Conservation (phyloP, 1,284 basidiomycete species). For the Fomitopsis betulina region DNA sequence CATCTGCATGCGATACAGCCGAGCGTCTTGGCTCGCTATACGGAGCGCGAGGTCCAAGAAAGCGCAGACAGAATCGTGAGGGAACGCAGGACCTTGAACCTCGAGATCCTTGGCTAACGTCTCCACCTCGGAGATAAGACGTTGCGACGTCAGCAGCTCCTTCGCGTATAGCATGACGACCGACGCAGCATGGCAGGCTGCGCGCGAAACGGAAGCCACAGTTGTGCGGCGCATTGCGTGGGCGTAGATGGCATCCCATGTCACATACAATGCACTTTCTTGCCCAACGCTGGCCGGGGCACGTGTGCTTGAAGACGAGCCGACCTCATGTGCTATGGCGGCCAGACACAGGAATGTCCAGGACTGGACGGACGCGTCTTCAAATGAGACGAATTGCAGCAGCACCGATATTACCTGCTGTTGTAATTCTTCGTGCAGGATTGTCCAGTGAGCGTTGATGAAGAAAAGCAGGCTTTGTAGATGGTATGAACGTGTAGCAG, state of each 20-base stretch:
- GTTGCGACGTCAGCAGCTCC: slow-evolving; percentile 47
- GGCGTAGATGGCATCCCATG: slow-evolving; percentile 80
- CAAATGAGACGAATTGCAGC: slow-evolving; percentile 56
- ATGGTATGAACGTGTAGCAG: slow-evolving; percentile 43
- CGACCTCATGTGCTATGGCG: slow-evolving; percentile 54
- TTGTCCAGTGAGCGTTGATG: slow-evolving; percentile 68
- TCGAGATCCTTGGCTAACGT: slow-evolving; percentile 74
- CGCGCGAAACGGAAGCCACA: slow-evolving; percentile 62
- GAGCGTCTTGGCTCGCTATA: slow-evolving; percentile 72
- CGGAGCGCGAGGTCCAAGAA: slow-evolving; percentile 69
- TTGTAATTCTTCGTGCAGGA: slow-evolving; percentile 54
- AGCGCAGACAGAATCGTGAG: slow-evolving; percentile 82
- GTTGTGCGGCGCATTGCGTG: slow-evolving; percentile 74
- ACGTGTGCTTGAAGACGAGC: slow-evolving; percentile 7
- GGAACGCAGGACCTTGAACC: slow-evolving; percentile 81
- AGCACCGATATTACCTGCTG: slow-evolving; percentile 51
- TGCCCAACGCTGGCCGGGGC: slow-evolving; percentile 9
- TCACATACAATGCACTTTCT: slow-evolving; percentile 20
- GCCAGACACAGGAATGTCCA: slow-evolving; percentile 83
- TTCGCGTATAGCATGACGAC: slow-evolving; percentile 43
- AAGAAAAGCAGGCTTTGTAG: slow-evolving; percentile 85
- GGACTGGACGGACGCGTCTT: slow-evolving; percentile 64
- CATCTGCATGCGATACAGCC: slow-evolving; percentile 74
- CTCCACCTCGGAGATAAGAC: slow-evolving; percentile 68
- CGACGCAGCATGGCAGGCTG: slow-evolving; percentile 77